Evolutionary conservation across 768 basidiomycete genomes (phyloP).

Genomic region (Austroboletus eburneus): DNA sequence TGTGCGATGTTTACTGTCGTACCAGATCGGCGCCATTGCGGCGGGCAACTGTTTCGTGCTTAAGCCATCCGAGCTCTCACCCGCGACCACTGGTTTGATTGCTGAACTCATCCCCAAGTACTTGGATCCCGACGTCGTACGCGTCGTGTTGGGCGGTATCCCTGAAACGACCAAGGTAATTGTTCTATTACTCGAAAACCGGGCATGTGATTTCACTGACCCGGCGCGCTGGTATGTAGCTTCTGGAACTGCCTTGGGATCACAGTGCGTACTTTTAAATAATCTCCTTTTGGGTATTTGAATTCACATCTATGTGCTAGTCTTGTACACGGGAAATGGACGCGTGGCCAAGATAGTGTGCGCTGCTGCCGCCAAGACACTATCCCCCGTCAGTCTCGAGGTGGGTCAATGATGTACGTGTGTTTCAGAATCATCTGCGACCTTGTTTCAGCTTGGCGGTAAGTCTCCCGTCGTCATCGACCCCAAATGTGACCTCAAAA

Average conservation of each 20-base stretch:
- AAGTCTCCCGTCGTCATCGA: conserved; percentile 80
- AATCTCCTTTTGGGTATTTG: background rate
- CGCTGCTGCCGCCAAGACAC: conserved; percentile 67
- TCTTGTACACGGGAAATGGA: conserved; percentile 55
- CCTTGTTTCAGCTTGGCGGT: conserved; percentile 49
- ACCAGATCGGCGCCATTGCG: conserved; percentile 62
- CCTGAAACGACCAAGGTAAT: conserved; percentile 56
- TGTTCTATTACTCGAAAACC: background rate
- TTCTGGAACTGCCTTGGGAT: conserved; percentile 68
- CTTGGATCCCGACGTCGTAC: conserved; percentile 60
- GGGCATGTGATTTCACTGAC: background rate
- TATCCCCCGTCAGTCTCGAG: conserved; percentile 66
- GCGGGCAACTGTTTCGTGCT: conserved; percentile 70
- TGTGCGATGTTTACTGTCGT: too few species aligned
- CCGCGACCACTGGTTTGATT: conserved; percentile 52
- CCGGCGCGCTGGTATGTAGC: conserved; percentile 34
- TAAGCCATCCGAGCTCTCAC: conserved; percentile 73
- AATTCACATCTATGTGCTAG: conserved; percentile 14
- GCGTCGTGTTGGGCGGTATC: conserved; percentile 65
- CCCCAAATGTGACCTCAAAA: conserved; percentile 58
- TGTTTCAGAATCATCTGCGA: background rate
- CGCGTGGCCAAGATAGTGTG: conserved; percentile 66
- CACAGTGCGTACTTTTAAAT: conserved; percentile 38
- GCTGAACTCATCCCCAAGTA: conserved; percentile 72
- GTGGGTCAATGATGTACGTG: conserved; percentile 21